Evolutionary conservation across 1,284 basidiomycete species (phyloP), one percentile per base, ranked within the genome.

Genomic region (Cutaneotrichosporon arboriforme): DNA sequence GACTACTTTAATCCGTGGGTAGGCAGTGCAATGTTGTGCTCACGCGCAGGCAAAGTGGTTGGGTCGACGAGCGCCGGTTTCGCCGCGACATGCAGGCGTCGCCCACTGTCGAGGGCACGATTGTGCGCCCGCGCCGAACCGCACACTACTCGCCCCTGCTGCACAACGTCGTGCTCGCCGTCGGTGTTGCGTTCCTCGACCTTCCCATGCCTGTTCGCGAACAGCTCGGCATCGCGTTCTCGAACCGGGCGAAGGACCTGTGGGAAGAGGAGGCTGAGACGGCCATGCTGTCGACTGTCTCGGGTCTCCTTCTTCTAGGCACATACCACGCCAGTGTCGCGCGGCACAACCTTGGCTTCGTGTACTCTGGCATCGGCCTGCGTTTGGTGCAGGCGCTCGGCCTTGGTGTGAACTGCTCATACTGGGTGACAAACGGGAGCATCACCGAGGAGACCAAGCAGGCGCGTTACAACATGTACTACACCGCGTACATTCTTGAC

Each of bases 141-240:
- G 49, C 58, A 3, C 50, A 61, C 50, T 64, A 64, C 57, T 52
- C 48, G 33, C 63, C 63, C 4, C 54, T 83, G 1, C 79, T 94
- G 46, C 91, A 96, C 67, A 80, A 82, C 10, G 85, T 89, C 0
- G 81, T 94, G 23, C 78, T 92, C 9, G 79, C 80, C 0, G 35
- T 59, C 31, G 57, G 57, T 23, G 52, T 60, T 21, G 34, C 48
- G 5, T 57, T 57, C 33, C 51, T 61, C 31, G 49, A 57, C 4
- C 41, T 55, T 14, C 53, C 53, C 12, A 23, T 37, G 17, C 21
- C 20, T 3, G 20, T 52, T 9, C 51, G 55, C 20, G 52, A 51
- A 5, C 53, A 54, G 38, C 43, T 61, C 8, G 61, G 59, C 0
- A 34, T 47, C 13, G 51, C 52, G 3, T 64, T 68, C 36, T 54